Evolutionary conservation across 1,139 yeast species (phyloP).

Genomic region (Blastobotrys petasosporus): DNA sequence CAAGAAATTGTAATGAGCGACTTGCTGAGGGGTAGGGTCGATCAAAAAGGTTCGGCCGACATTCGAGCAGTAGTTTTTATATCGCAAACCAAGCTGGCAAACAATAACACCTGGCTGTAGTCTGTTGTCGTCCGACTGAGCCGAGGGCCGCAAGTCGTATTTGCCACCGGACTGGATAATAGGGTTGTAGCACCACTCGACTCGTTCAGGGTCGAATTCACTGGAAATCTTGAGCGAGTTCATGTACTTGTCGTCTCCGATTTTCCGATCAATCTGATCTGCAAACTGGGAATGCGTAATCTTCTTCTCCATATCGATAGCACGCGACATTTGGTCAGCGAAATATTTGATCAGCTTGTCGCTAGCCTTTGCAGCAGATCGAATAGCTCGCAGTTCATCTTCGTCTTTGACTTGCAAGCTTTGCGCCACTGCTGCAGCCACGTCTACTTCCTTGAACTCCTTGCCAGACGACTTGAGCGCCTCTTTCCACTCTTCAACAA

Average conservation of each 20-base stretch:
- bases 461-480: slow-evolving; percentile 32
- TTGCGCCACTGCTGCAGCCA: slow-evolving; percentile 48
- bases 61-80: slow-evolving; percentile 84
- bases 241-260: slow-evolving; percentile 72
- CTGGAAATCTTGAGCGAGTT: slow-evolving; percentile 50
- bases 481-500: slow-evolving; percentile 62
- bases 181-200: slow-evolving; percentile 95
- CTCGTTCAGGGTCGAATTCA: slow-evolving; percentile 66
- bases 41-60: slow-evolving; percentile 83
- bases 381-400: slow-evolving; percentile 61
- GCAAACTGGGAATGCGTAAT: slow-evolving; percentile 69
- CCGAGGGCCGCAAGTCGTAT: slow-evolving; percentile 81
- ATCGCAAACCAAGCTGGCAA: slow-evolving; percentile 80
- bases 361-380: slow-evolving; percentile 72
- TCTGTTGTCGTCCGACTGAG: slow-evolving; percentile 61
- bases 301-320: slow-evolving; percentile 80
- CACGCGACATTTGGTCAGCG: slow-evolving; percentile 81
- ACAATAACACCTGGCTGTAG: slow-evolving; percentile 75
- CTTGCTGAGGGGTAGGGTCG: slow-evolving; percentile 80
- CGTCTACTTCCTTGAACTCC: slow-evolving; percentile 43
- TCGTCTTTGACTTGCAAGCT: slow-evolving; percentile 74
- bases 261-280: slow-evolving; percentile 72
- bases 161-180: slow-evolving; percentile 85
- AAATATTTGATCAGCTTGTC: slow-evolving; percentile 76
- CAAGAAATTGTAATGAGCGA: slow-evolving; percentile 70